Conservation (phyloP, 495 filamentous ascomycete genomes). For the Wilcoxina mikolae region DNA sequence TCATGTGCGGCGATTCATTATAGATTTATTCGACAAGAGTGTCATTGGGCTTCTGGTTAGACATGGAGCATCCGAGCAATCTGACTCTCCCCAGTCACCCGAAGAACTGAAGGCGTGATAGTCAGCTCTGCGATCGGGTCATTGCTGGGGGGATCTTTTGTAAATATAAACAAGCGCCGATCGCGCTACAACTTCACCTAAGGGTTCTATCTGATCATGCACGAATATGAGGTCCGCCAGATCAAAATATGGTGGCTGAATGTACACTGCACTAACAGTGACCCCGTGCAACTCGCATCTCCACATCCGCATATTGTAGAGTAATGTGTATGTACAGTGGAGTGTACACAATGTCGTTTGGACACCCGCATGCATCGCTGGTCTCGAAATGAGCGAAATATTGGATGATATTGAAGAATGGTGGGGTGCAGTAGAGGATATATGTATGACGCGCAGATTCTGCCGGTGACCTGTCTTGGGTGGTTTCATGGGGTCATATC, state of each 20-base stretch:
- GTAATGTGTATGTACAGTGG: too few species aligned
- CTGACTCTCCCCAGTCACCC: conserved; percentile 12
- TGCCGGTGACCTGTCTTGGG: not conserved
- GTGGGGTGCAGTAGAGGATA: not conserved
- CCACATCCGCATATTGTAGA: too few species aligned
- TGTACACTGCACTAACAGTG: too few species aligned
- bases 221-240: too few species aligned
- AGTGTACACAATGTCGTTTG: too few species aligned
- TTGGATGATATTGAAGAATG: too few species aligned
- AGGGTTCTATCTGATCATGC: too few species aligned
- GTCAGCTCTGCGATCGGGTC: conserved; percentile 6
- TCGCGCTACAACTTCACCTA: not conserved
- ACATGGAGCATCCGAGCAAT: conserved; percentile 16
- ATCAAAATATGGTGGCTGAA: too few species aligned
- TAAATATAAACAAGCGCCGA: not conserved
- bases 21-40: conserved; percentile 83
- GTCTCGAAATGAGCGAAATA: too few species aligned
- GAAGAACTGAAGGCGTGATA: not conserved
- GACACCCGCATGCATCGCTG: too few species aligned
- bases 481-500: too few species aligned
- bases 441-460: conserved; percentile 10
- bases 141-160: not conserved
- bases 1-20: conserved; percentile 66
- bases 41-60: conserved; percentile 65
- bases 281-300: too few species aligned